Evolutionary conservation across 202 grass and related monocot species (phyloP).

Genomic region (Panicum virgatum): DNA sequence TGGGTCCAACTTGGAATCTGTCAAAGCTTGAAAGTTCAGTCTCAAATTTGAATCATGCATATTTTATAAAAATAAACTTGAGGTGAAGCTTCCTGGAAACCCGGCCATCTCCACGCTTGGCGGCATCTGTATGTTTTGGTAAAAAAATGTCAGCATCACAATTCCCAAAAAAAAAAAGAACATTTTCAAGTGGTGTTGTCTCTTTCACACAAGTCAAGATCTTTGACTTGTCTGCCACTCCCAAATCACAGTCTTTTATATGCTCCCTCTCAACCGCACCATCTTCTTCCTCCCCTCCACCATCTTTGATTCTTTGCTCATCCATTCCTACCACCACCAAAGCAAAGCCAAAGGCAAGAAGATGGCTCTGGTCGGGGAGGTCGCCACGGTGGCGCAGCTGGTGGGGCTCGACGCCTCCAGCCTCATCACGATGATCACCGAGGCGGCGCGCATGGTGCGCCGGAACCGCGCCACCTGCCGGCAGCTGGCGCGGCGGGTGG

Average conservation of each 20-base stretch:
- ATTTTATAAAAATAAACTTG: background rate
- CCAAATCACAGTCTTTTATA: background rate
- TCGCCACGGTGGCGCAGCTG: slow-evolving; percentile 48
- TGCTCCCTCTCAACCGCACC: background rate
- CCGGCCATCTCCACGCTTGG: background rate
- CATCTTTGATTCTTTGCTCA: background rate
- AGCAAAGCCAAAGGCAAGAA: background rate
- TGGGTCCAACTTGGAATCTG: background rate
- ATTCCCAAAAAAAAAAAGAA: background rate
- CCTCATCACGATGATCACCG: slow-evolving; percentile 52
- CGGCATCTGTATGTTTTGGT: background rate
- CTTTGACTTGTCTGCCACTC: background rate
- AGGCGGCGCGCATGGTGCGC: slow-evolving; percentile 44
- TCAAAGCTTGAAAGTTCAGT: background rate
- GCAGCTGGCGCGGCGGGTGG: slow-evolving; percentile 41
- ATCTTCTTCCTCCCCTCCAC: background rate
- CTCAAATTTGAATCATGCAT: background rate
- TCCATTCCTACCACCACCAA: background rate
- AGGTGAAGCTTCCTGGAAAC: slow-evolving; percentile 27
- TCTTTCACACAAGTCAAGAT: background rate
- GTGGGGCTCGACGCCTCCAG: slow-evolving; percentile 55
- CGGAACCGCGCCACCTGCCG: slow-evolving; percentile 48
- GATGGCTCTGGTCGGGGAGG: slow-evolving; percentile 52
- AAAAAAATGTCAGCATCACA: background rate
- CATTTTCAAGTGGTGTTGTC: background rate